Percentiles rank a stretch among this genome's conserved stretches.
Conservation (phyloP, 2,329 filamentous ascomycete species). For the Hypocrella siamensis region DNA sequence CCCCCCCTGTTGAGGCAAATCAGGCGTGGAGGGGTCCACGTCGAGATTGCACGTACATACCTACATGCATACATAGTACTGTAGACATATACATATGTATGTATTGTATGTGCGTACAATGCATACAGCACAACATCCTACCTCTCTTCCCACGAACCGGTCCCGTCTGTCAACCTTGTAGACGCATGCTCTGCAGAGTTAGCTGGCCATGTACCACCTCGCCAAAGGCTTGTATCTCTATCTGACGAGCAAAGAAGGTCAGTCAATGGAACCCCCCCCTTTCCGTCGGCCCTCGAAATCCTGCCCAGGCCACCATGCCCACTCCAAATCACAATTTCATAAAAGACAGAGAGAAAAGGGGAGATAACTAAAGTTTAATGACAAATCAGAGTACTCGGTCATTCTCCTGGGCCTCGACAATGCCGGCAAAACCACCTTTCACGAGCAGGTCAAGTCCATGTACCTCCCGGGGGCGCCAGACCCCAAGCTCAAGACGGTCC, state of each 20-base stretch:
- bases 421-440: slow-evolving; percentile 94
- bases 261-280: slow-evolving; percentile 5
- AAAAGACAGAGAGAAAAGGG: too few species aligned
- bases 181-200: too few species aligned
- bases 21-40: too few species aligned
- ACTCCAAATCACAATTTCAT: neutral
- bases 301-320: too few species aligned
- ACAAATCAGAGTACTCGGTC: slow-evolving; percentile 70
- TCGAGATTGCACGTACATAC: too few species aligned
- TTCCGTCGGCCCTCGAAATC: neutral
- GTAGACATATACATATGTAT: too few species aligned
- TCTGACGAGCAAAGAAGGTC: slow-evolving; percentile 92
- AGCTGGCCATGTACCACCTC: slow-evolving; percentile 70
- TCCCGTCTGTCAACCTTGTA: neutral
- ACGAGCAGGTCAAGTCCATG: slow-evolving; percentile 87
- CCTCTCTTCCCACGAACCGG: neutral
- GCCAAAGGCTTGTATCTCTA: slow-evolving; percentile 89
- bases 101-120: too few species aligned
- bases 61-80: too few species aligned
- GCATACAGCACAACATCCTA: too few species aligned
- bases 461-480: slow-evolving; percentile 49
- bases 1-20: too few species aligned
- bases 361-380: too few species aligned
- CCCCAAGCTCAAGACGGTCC: slow-evolving; percentile 72
- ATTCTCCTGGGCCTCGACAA: slow-evolving; percentile 96